Evolutionary conservation across 2,329 filamentous ascomycete genomes (phyloP), one percentile per base, ranked within the genome.

Genomic region (Chrysoporthe austroafricana): DNA sequence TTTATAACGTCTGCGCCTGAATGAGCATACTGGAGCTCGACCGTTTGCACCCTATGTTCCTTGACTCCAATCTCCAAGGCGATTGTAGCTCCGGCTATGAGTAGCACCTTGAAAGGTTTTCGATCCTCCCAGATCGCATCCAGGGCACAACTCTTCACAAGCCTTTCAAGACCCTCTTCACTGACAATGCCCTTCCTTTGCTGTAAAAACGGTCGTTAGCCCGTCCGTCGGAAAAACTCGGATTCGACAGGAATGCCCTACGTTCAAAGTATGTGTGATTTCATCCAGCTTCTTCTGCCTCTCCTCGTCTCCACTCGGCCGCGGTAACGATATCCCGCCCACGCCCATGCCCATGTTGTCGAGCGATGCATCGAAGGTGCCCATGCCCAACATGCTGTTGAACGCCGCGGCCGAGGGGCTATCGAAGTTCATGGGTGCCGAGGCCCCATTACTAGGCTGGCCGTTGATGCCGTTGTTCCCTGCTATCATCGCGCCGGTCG

Each of bases 131-230:
- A 88, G 14, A 90, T 78, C 66, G 83, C 84, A 69, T 90, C 89
- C 50, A 91, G 80, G n/a, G 90, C 91, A 64, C 90, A 83, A 65
- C 87, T 84, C 73, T 87, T 86, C 9, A 88, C 90, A 42, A 95
- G 80, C 64, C 91, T 84, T 76, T 91, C 88, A n/a, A 96, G 82
- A 2, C 91, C 91, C 42, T 91, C 88, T 73, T 92, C 90, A 72
- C 91, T 92, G 48, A 95, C 88, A 52, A 89, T 80, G 4, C 90
- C 90, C 70, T 87, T 86, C 72, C 77, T 79, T 72, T 79, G 70
- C 75, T 75, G 58, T 8, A 42, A 48, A 50, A 48, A 21, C 74
- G 76, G 67, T 77, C 74, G 65, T 11, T 46, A 73, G 76, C 46
- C 13, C 16, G 3, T 36, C 59, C 7, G 42, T 48, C 74, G 44